Evolutionary conservation across 306 rosid genomes (phyloP), one percentile per base, ranked within the genome.

Genomic region (Astragalus glycyphyllos): DNA sequence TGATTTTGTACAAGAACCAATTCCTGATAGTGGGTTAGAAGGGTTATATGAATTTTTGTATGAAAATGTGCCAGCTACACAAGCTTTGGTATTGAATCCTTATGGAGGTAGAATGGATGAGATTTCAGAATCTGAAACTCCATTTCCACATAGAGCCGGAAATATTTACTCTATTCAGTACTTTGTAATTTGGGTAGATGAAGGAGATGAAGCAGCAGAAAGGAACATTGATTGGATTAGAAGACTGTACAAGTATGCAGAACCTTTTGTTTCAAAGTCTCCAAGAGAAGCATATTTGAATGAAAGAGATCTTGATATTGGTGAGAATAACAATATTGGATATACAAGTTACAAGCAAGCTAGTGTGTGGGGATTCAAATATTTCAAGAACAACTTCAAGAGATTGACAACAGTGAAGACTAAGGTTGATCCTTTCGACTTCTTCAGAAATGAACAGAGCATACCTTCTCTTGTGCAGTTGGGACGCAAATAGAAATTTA

Each of bases 41-140:
- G 74, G 79, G 29, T 2, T 75, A 8, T 75, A 66, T 72, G 16
- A 6, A 44, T 15, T 42, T 23, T 8, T 74, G 8, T 8, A 10
- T 11, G 48, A 54, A 16, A 38, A 44, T 4, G 79, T 53, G 37
- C 31, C 42, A 51, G 16, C 7, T 35, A 42, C 41, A 4, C 42
- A 40, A 7, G 0, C 1, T 0, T 2, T 72, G 77, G 4, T 8
- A 29, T 10, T 74, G 2, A 12, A 5, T 15, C 79, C 79, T 11
- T 75, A 32, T 66, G 79, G 79, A 2, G 79, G 79, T 1, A 66
- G 42, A 48, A 75, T 75, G 79, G 29, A 35, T 66, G 79, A 75
- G 58, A 75, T 75, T 66, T 10, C 74, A 4, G 74, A 75, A 6
- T 32, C 56, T 4, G 74, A 66, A 46, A 54, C 13, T 46, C 74